Conservation (phyloP, 148 eudicot species). For the Chenopodium berlandieri region DNA sequence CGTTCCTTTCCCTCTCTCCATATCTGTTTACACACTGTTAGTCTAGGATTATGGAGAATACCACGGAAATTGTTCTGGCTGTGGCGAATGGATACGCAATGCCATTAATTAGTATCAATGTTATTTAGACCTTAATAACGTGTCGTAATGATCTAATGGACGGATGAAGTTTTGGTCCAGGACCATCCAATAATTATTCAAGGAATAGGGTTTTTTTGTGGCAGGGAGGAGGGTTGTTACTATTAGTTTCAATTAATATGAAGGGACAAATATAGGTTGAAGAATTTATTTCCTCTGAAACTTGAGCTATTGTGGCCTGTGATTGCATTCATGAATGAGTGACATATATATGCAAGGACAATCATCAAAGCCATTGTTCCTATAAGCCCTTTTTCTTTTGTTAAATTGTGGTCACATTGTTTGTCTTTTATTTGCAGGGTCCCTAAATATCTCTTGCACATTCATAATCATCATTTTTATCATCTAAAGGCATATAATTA, state of each 20-base stretch:
- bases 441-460: not conserved
- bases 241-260: conserved; percentile 21
- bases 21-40: not conserved
- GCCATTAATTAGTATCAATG: not conserved
- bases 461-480: conserved; percentile 19
- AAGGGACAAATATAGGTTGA: conserved; percentile 32
- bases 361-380: not conserved
- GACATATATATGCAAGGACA: conserved; percentile 12
- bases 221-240: not conserved
- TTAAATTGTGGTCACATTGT: conserved; percentile 1
- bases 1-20: not conserved
- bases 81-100: not conserved
- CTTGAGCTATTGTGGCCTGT: conserved; percentile 22
- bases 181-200: not conserved
- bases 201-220: conserved; percentile 1
- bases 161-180: not conserved
- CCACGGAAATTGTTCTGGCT: not conserved
- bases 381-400: not conserved
- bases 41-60: not conserved
- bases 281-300: conserved; percentile 26
- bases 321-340: conserved; percentile 11
- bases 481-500: conserved; percentile 18
- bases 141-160: not conserved
- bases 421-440: not conserved
- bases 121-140: not conserved